phyloP scores from a whole-genome alignment of 2,329 filamentous ascomycete genomes.

The Alternaria triticimaculans region DNA sequence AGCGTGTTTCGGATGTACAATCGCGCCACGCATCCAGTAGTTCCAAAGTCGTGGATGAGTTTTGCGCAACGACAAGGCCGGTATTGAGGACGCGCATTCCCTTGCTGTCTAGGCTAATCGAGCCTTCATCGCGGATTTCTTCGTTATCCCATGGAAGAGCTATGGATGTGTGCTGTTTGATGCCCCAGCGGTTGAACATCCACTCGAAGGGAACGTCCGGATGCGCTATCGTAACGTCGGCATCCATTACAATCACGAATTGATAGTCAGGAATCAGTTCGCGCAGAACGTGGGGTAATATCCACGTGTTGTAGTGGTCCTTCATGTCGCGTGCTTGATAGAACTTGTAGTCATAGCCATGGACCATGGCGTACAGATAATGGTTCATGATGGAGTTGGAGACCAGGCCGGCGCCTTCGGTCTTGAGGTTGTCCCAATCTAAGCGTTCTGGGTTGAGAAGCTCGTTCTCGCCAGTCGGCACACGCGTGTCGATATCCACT shows the following conservation, averaged over 20 bases:
- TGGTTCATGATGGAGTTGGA: conserved; percentile 23
- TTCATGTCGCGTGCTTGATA: conserved; percentile 46
- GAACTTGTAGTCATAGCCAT: conserved; percentile 57
- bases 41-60: conserved; percentile 27
- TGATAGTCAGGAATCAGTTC: conserved; percentile 51
- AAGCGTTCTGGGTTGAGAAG: conserved; percentile 29
- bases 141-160: conserved; percentile 50
- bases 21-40: conserved; percentile 41
- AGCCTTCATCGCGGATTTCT: conserved; percentile 8
- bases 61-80: conserved; percentile 50
- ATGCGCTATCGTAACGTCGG: conserved; percentile 53
- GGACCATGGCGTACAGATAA: conserved; percentile 45
- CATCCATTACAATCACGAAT: conserved; percentile 56
- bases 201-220: conserved; percentile 57
- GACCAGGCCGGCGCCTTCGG: conserved; percentile 34
- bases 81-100: conserved; percentile 48
- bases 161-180: conserved; percentile 49
- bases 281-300: conserved; percentile 51
- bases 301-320: conserved; percentile 52
- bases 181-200: conserved; percentile 57
- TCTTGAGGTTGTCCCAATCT: conserved; percentile 29
- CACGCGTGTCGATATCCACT: conserved; percentile 41
- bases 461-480: conserved; percentile 25
- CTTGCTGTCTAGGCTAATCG: conserved; percentile 45
- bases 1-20: conserved; percentile 37